Evolutionary conservation across 129 eudicot genomes (phyloP), one percentile per base, ranked within the genome.

Genomic region (Pseudognaphalium luteoalbum): DNA sequence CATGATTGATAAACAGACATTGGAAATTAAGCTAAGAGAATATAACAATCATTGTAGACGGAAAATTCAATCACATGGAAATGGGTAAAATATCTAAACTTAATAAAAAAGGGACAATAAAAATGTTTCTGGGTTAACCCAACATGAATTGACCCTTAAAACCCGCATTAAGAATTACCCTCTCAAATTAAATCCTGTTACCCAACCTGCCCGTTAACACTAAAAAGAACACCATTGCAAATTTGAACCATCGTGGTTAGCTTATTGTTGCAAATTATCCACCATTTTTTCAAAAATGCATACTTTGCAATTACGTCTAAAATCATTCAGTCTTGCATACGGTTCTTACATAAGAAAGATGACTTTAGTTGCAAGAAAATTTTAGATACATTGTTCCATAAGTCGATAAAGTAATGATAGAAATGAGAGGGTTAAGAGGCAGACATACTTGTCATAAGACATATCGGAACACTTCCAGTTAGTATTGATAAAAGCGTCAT

Each of bases 391-490:
- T 11, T 7, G 21, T n/a, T 58, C 20, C 19, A 2, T 2, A 71
- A 32, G 32, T 57, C 29, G 20, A 34, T 15, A 30, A 79, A 52
- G 28, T n/a, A 57, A 10, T 25, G n/a, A 66, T 11, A 47, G 68
- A 39, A 25, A 25, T 25, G 28, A 25, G 28, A 25, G 28, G 29
- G 17, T 19, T 28, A 59, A 20, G 25, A 76, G 66, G 16, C 16
- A n/a, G 41, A 58, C 87, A 47, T 83, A 89, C 96, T 85, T 82
- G 59, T 87, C 92, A 79, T 83, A 78, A 21, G 96, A 86, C 84
- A 83, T 79, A 79, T 87, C 87, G 6, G 88, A 78, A 75, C 96
- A 89, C 51, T 81, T 87, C 96, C 96, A 89, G 37, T 85, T 70
- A 17, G 33, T 73, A 57, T 89, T 75, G 10, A 37, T 72, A 64